Percentiles rank a stretch among this genome's conserved stretches.
Conservation (phyloP, 345 rosid species). For the Mercurialis annua region DNA sequence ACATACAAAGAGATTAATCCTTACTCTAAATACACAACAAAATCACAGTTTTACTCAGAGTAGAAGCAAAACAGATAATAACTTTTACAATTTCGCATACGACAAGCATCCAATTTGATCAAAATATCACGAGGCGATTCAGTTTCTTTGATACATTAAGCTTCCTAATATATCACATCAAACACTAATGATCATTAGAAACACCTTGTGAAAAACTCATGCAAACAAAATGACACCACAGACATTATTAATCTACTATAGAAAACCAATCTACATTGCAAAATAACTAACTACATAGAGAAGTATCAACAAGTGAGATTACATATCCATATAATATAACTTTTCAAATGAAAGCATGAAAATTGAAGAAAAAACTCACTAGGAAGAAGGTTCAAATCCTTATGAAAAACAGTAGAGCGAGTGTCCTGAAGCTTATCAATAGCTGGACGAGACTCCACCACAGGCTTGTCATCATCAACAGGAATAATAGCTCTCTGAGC, state of each 20-base stretch:
- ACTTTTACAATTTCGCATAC: background rate
- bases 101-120: background rate
- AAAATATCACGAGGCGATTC: background rate
- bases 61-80: background rate
- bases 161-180: background rate
- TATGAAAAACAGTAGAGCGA: conserved; percentile 43
- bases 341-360: background rate
- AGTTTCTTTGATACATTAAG: background rate
- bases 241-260: background rate
- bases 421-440: conserved; percentile 33
- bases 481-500: conserved; percentile 51
- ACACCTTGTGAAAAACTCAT: conserved; percentile 2
- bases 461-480: conserved; percentile 58
- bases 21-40: background rate
- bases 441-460: conserved; percentile 43
- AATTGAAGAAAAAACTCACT: conserved; percentile 49
- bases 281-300: no score
- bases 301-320: background rate
- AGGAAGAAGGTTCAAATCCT: conserved; percentile 77
- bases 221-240: conserved; percentile 2
- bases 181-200: conserved; percentile 6
- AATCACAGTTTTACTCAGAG: background rate
- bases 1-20: background rate
- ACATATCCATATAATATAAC: conserved; percentile 6
- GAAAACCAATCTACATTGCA: conserved; percentile 17